Conservation (phyloP, 805 yeast genomes). For the Millerozyma acaciae region DNA sequence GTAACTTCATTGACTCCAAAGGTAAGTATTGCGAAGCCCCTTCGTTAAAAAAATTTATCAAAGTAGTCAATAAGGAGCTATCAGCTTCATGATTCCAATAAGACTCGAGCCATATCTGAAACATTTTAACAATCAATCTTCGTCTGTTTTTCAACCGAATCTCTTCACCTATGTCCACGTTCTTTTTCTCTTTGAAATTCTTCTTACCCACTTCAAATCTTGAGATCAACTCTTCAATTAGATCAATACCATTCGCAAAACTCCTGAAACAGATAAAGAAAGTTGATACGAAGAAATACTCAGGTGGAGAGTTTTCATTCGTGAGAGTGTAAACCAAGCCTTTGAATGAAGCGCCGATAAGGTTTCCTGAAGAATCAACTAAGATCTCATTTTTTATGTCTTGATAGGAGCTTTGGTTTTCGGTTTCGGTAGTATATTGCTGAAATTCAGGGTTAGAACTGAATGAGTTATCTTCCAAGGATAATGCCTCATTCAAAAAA, state of each 20-base stretch:
- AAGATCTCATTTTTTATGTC: constrained; percentile 45
- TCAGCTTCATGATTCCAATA: constrained; percentile 75
- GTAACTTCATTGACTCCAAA: constrained; percentile 56
- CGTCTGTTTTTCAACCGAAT: constrained; percentile 53
- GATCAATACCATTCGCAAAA: constrained; percentile 62
- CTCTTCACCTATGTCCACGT: constrained; percentile 22
- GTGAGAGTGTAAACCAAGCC: constrained; percentile 64
- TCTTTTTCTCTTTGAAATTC: constrained; percentile 11
- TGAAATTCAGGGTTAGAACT: constrained; percentile 34
- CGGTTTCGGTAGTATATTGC: constrained; percentile 22
- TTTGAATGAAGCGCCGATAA: constrained; percentile 69
- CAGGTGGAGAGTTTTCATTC: constrained; percentile 61
- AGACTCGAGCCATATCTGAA: constrained; percentile 85
- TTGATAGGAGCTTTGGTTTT: constrained; percentile 6
- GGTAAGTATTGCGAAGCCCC: constrained; percentile 62
- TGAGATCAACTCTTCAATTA: constrained; percentile 62
- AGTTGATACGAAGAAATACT: constrained; percentile 64
- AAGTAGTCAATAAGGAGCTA: constrained; percentile 56
- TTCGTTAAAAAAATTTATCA: constrained; percentile 77
- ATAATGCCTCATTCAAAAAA: constrained; percentile 33
- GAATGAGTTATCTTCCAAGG: constrained; percentile 25
- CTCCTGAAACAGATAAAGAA: constrained; percentile 74
- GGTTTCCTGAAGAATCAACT: constrained; percentile 46
- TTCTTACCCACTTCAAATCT: constrained; percentile 54
- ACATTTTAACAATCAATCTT: constrained; percentile 60